Base-by-base conservation (phyloP, 1,139 yeast species). In the Trichomonascaceae sp. region DNA sequence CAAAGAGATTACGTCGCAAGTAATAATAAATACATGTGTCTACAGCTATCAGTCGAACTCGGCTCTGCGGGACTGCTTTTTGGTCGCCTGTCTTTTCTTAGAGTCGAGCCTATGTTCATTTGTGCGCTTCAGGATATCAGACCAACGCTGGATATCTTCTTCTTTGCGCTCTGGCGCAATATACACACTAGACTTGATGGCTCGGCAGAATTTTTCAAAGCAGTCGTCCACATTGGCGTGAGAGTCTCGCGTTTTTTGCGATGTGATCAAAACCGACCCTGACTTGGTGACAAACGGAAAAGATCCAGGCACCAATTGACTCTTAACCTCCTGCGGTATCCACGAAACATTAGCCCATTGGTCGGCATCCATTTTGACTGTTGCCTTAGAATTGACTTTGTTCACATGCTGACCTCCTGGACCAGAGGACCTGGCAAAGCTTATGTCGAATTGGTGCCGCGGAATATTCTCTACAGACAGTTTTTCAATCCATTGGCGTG, bases 321-420 rank as follows among this genome's bases (percentile, higher is more conserved):
- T 47, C 34, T 69, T 60, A 1, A 75, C 57, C 1, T 66, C 62
- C 3, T 40, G 42, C 0, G 93, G 92, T 2, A 85, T 65, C 92
- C 93, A 81, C 4, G 47, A 45, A 14, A 73, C 67, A 2, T 54
- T 46, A 6, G 66, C 59, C 74, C 87, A 71, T 28, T 62, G 55
- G 1, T 59, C 54, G 0, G 64, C 52, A 4, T 55, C 51, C 41
- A 82, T 50, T 3, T 72, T 60, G 9, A 87, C 54, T 0, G 89
- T 74, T 3, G 92, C 93, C 48, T 85, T 85, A 2, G 89, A 45
- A 35, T 54, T 56, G 26, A 56, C 53, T 36, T 84, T 87, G 54
- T 87, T 87, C 13, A 87, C 96, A 50, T 87, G 81, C 47, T 87
- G 97, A 0, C 97, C 97, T 0, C 97, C 97, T 0, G 95, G 87